These are phyloP conservation scores for Suillus discolor DNA, from an alignment of 768 basidiomycete species.

Conservation along the genomic window DNA sequence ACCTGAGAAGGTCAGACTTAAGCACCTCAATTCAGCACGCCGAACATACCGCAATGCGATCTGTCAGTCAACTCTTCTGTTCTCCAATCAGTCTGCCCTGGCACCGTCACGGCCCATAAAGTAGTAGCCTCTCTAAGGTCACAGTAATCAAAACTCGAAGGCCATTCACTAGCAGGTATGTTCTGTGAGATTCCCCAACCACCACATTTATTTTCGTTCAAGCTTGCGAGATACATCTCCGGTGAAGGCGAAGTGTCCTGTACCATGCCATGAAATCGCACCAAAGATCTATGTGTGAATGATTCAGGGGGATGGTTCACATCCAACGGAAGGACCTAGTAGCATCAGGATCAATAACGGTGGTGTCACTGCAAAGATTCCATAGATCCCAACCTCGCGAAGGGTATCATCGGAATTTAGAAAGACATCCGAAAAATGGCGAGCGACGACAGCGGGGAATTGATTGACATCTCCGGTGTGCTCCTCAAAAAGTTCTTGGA, in stretches of 20 bases:
- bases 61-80: conserved; percentile 30
- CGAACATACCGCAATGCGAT: conserved; percentile 20
- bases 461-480: conserved; percentile 21
- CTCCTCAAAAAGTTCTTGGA: conserved; percentile 50
- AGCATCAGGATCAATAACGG: not conserved
- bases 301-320: conserved; percentile 48
- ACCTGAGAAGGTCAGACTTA: conserved; percentile 14
- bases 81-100: conserved; percentile 67
- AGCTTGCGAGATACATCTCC: conserved; percentile 68
- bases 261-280: conserved; percentile 76
- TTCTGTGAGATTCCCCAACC: conserved; percentile 72
- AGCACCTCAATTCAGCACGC: not conserved
- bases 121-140: conserved; percentile 63
- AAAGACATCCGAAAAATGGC: conserved; percentile 51
- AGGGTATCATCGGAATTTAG: conserved; percentile 40
- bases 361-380: not conserved
- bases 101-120: conserved; percentile 76
- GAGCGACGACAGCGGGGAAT: conserved; percentile 46
- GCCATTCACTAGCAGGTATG: conserved; percentile 17
- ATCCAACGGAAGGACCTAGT: conserved; percentile 62
- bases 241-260: conserved; percentile 79
- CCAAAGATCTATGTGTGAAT: conserved; percentile 56
- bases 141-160: conserved; percentile 40
- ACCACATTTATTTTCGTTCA: conserved; percentile 48
- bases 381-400: conserved; percentile 34